phyloP scores from a whole-genome alignment of 2,329 filamentous ascomycete species.

The Pyricularia grisea region DNA sequence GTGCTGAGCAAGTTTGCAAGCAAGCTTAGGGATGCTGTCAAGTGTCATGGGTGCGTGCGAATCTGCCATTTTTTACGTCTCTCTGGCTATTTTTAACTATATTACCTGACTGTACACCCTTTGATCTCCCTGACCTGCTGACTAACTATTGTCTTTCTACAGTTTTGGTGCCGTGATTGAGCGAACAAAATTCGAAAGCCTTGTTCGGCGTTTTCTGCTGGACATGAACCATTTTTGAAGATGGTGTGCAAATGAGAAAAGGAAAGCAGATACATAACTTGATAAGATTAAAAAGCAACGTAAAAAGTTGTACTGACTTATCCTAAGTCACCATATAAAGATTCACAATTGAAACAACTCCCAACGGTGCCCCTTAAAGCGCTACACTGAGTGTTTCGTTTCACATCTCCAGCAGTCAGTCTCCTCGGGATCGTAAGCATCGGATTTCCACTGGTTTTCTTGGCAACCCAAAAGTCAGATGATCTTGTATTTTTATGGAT shows the following conservation, averaged over 20 bases:
- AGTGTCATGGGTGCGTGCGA: conserved; percentile 25
- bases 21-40: conserved; percentile 19
- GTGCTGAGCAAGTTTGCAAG: conserved; percentile 17
- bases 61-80: background rate
- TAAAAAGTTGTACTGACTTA: too few relatives aligned
- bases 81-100: background rate
- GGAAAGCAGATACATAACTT: too few relatives aligned
- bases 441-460: too few relatives aligned
- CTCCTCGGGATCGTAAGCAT: too few relatives aligned
- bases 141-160: background rate
- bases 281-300: too few relatives aligned
- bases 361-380: too few relatives aligned
- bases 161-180: conserved; percentile 7
- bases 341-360: too few relatives aligned
- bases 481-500: too few relatives aligned
- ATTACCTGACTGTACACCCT: background rate
- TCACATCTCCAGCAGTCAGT: too few relatives aligned
- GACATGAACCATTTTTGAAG: background rate
- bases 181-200: background rate
- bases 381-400: too few relatives aligned
- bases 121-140: background rate
- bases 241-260: background rate
- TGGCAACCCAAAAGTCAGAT: too few relatives aligned
- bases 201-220: background rate
- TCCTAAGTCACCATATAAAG: too few relatives aligned